These are phyloP conservation scores for Fagopyrum tataricum DNA, from an alignment of 148 eudicot species.

Conservation along the genomic window DNA sequence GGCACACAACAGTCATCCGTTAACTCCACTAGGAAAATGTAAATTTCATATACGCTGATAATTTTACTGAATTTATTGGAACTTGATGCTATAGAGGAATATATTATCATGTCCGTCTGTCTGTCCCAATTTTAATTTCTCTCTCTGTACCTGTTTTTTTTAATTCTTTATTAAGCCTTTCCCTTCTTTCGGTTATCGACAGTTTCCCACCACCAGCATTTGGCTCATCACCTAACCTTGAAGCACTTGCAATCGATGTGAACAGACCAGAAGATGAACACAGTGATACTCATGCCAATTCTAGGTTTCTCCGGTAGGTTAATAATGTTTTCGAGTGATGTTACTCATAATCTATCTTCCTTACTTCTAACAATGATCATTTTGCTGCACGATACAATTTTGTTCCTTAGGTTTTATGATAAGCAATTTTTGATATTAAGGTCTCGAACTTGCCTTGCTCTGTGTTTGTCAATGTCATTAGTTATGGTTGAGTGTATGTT, in stretches of 20 bases:
- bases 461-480: neutral
- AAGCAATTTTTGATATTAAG: neutral
- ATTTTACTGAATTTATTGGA: neutral
- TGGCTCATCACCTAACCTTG: constrained; percentile 94
- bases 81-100: neutral
- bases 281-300: constrained; percentile 38
- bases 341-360: neutral
- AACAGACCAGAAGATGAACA: constrained; percentile 50
- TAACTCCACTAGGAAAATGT: constrained; percentile 41
- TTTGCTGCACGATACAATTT: neutral
- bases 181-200: constrained; percentile 22
- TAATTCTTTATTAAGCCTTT: constrained; percentile 16
- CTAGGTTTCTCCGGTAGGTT: constrained; percentile 47
- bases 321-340: neutral
- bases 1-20: constrained; percentile 28
- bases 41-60: neutral
- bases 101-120: neutral
- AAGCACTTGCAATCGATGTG: constrained; percentile 87
- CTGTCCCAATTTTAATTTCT: neutral
- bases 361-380: neutral
- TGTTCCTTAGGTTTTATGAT: neutral
- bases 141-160: neutral
- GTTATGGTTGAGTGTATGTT: neutral
- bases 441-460: neutral
- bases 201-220: constrained; percentile 93